phyloP scores from a whole-genome alignment of 768 basidiomycete species.

The Mycena indigotica region DNA sequence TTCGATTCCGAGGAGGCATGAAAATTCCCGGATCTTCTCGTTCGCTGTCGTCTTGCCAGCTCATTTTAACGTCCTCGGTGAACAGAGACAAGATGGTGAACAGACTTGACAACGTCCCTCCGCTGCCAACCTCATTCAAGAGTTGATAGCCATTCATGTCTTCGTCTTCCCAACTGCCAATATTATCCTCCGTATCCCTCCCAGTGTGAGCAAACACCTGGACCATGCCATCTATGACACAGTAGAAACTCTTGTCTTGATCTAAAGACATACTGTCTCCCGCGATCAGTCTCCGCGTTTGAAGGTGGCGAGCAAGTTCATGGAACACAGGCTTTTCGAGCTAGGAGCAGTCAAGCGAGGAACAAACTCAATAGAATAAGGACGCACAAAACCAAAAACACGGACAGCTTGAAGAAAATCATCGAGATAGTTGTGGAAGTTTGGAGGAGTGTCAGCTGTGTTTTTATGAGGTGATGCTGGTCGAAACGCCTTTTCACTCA shows the following conservation, averaged over 20 bases:
- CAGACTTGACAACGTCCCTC: slow-evolving; percentile 92
- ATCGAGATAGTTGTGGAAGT: slow-evolving; percentile 95
- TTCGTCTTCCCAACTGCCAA: slow-evolving; percentile 75
- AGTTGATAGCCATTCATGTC: slow-evolving; percentile 95
- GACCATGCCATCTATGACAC: slow-evolving; percentile 96
- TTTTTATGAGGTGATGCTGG: too few relatives aligned
- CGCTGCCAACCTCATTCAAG: slow-evolving; percentile 93
- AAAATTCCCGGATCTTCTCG: slow-evolving; percentile 27
- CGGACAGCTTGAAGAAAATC: slow-evolving; percentile 96
- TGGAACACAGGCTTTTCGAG: slow-evolving; percentile 97
- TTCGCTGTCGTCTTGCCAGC: slow-evolving; percentile 83
- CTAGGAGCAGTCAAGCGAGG: slow-evolving; percentile 28
- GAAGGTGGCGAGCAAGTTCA: slow-evolving; percentile 93
- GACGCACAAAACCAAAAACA: slow-evolving; percentile 90
- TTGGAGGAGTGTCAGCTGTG: slow-evolving; percentile 59
- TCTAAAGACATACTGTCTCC: slow-evolving; percentile 93
- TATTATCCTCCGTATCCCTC: slow-evolving; percentile 46
- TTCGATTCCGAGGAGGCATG: slow-evolving; percentile 38
- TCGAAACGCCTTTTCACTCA: too few relatives aligned
- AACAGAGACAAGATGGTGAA: slow-evolving; percentile 97
- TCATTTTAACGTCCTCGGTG: slow-evolving; percentile 90
- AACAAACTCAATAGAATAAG: background rate
- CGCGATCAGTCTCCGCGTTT: slow-evolving; percentile 92
- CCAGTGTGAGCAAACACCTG: slow-evolving; percentile 86
- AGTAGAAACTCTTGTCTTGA: slow-evolving; percentile 94